These are phyloP conservation scores for Solanum dulcamara DNA, from an alignment of 257 asterid species.

Conservation along the genomic window DNA sequence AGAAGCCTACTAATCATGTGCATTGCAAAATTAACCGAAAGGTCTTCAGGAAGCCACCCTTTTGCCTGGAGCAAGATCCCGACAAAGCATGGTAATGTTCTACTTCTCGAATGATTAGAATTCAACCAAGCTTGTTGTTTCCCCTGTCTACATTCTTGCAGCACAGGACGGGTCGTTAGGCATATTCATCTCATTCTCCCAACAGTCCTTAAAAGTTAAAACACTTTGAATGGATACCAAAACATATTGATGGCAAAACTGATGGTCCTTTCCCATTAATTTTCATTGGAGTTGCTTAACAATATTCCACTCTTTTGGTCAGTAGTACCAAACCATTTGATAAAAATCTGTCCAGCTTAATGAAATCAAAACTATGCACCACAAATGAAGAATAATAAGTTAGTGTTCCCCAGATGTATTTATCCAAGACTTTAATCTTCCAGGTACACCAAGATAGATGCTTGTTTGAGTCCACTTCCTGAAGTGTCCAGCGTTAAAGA, in stretches of 20 bases:
- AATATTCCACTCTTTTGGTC: no score
- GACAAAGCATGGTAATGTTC: slow-evolving; percentile 66
- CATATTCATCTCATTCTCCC: no score
- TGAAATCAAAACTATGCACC: background rate
- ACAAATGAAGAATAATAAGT: background rate
- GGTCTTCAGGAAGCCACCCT: slow-evolving; percentile 50
- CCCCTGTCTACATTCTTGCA: background rate
- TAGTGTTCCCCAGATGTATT: background rate
- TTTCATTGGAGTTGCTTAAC: no score
- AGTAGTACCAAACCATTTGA: background rate
- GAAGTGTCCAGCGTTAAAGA: slow-evolving; percentile 57
- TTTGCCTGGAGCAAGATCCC: slow-evolving; percentile 59
- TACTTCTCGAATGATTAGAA: background rate
- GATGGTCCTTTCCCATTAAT: no score
- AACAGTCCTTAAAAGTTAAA: no score
- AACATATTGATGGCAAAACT: no score
- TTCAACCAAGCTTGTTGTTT: background rate
- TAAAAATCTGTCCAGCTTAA: background rate
- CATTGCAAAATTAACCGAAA: slow-evolving; percentile 60
- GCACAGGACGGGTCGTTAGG: background rate
- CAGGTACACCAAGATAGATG: slow-evolving; percentile 84
- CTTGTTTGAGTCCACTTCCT: slow-evolving; percentile 77
- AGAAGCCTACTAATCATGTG: slow-evolving; percentile 64
- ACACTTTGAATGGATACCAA: no score
- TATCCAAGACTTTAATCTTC: background rate